Percentiles rank a stretch among this genome's conserved stretches.
phyloP scores from a whole-genome alignment of 176 grass and related monocot genomes.

The Hordeum marinum region DNA sequence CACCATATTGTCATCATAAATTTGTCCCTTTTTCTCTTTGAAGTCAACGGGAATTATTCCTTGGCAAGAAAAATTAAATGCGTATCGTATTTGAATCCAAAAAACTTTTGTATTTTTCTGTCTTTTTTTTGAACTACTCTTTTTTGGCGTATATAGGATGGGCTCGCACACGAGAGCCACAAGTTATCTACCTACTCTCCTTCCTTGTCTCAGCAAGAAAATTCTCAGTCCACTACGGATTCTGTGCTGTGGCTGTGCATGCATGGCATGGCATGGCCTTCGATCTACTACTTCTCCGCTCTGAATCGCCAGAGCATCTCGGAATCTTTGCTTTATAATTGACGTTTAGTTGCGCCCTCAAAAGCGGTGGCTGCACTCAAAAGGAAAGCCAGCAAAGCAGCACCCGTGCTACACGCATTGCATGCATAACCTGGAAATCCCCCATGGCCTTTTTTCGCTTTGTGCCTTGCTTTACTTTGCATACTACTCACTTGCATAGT shows the following conservation, averaged over 20 bases:
- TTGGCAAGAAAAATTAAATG: no score
- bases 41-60: no score
- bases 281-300: background rate
- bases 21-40: no score
- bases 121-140: no score
- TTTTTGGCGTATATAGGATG: no score
- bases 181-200: no score
- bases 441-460: background rate
- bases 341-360: conserved; percentile 7
- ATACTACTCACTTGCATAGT: background rate
- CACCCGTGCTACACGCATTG: background rate
- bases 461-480: conserved; percentile 7
- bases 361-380: background rate
- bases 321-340: conserved; percentile 56
- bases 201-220: no score
- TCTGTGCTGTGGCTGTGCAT: background rate
- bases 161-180: no score
- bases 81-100: no score
- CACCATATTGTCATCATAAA: no score
- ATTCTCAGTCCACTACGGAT: background rate
- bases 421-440: background rate
- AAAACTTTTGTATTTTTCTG: no score
- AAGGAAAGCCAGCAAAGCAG: conserved; percentile 3
- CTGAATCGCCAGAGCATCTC: background rate
- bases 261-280: background rate